These are phyloP conservation scores for Cordyceps tenuipes DNA, from an alignment of 2,329 filamentous ascomycete species.

Conservation along the genomic window DNA sequence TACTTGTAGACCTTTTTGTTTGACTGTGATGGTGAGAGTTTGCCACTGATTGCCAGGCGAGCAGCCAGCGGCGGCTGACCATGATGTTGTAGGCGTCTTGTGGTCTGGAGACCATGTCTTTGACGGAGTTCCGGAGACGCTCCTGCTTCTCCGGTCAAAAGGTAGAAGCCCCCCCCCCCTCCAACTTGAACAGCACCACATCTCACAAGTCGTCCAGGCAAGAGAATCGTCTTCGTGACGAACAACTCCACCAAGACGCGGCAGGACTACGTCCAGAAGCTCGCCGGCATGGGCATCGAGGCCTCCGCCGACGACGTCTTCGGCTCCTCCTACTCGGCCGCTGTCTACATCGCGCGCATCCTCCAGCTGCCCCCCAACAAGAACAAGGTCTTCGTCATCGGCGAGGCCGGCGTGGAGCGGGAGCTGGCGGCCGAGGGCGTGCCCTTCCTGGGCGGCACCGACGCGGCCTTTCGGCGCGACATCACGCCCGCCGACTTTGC, in stretches of 20 bases:
- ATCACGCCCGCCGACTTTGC: constrained; percentile 74
- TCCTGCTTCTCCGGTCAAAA: constrained; percentile 73
- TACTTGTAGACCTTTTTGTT: constrained; percentile 76
- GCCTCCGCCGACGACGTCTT: constrained; percentile 85
- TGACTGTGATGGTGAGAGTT: constrained; percentile 80
- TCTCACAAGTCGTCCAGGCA: constrained; percentile 48
- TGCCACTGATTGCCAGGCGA: neutral
- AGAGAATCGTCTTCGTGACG: constrained; percentile 90
- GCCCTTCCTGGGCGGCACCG: constrained; percentile 77
- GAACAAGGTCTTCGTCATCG: constrained; percentile 91
- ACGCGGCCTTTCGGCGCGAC: constrained; percentile 67
- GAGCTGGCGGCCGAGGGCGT: constrained; percentile 77
- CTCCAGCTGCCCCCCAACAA: constrained; percentile 68
- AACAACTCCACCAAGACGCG: constrained; percentile 99
- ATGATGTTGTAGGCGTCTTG: constrained; percentile 60
- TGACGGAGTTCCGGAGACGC: constrained; percentile 73
- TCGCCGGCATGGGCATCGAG: constrained; percentile 72
- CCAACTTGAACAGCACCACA: neutral
- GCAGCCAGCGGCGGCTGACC: constrained; percentile 13
- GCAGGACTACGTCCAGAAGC: constrained; percentile 85
- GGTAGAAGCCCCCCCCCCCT: constrained; percentile 38
- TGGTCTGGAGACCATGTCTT: constrained; percentile 95
- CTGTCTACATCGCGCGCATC: constrained; percentile 93
- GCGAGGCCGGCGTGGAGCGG: constrained; percentile 83
- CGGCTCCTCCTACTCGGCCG: constrained; percentile 87